These are phyloP conservation scores for Agastache rugosa DNA, from an alignment of 257 asterid genomes.

Conservation along the genomic window DNA sequence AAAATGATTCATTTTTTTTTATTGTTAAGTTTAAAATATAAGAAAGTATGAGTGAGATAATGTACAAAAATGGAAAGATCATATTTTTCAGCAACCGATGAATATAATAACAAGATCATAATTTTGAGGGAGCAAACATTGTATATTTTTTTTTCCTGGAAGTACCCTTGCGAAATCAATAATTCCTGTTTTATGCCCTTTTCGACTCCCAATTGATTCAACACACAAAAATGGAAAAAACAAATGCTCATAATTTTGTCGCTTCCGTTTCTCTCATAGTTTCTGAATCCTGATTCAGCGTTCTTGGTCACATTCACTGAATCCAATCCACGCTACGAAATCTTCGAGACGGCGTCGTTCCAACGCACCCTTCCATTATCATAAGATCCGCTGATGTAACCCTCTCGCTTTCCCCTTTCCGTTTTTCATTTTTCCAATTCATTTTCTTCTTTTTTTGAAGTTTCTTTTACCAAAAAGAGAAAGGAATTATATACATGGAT, in stretches of 20 bases:
- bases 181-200: neutral
- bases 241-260: neutral
- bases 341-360: constrained; percentile 38
- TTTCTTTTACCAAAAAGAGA: neutral
- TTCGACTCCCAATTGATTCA: neutral
- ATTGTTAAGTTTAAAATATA: too few species aligned
- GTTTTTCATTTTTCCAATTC: neutral
- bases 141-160: constrained; percentile 28
- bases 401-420: constrained; percentile 19
- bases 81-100: too few species aligned
- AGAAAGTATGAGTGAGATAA: too few species aligned
- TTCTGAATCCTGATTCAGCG: constrained; percentile 15
- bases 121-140: too few species aligned
- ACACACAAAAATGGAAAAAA: neutral
- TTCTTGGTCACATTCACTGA: constrained; percentile 27
- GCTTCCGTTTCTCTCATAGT: constrained; percentile 13
- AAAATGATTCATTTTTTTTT: too few species aligned
- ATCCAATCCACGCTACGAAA: constrained; percentile 26
- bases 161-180: constrained; percentile 10
- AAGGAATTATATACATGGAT: constrained; percentile 53
- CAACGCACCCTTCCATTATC: neutral
- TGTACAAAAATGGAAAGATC: too few species aligned
- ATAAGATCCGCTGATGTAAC: constrained; percentile 42
- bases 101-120: too few species aligned
- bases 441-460: neutral